Base-by-base conservation (phyloP, 345 rosid genomes). In the Camelina sativa region DNA sequence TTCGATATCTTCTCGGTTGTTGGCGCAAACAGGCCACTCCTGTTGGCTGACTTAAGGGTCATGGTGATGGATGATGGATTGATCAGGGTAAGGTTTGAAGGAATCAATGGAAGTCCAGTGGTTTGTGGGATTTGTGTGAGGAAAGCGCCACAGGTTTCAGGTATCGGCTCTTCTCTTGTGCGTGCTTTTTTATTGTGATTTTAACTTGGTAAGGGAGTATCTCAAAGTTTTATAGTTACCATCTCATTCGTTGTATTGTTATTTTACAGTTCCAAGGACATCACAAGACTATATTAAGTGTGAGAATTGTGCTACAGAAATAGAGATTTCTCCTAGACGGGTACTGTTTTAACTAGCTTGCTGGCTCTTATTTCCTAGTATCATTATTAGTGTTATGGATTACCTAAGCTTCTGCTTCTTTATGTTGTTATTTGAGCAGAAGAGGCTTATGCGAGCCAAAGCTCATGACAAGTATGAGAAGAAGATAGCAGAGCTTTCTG, bases 71-170 rank as follows among this genome's bases (percentile, higher is more conserved):
- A 81, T 75, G 89, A 90, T 63, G 96, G 93, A 16, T 22, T 74
- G 71, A 65, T 92, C 35, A 74, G 76, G 11, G 56, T 92, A 38
- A 87, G 83, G 80, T 91, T 93, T 70, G 90, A 90, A 84, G 94
- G 92, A 55, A 79, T 87, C 53, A 82, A 53, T 78, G 98, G 97
- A 75, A 87, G 89, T 73, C 91, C 99, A 4, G 80, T 87, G 65
- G 85, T 95, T 12, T 81, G 89, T 69, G 97, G 97, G 65, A 85
- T 95, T 65, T 89, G 90, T 85, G 76, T 95, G 44, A 92, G 91
- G 84, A 92, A 82, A 84, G 89, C 92, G 59, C 81, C 90, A 15
- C 75, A 71, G 52, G 43, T 75, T 60, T 72, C 84, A 74, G 90
- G 98, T 93, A 83, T 54, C 37, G 30, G 11, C 60, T 25, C 53